phyloP scores from a whole-genome alignment of 352 stramenopile species.

The Hyaloperonospora arabidopsidis region DNA sequence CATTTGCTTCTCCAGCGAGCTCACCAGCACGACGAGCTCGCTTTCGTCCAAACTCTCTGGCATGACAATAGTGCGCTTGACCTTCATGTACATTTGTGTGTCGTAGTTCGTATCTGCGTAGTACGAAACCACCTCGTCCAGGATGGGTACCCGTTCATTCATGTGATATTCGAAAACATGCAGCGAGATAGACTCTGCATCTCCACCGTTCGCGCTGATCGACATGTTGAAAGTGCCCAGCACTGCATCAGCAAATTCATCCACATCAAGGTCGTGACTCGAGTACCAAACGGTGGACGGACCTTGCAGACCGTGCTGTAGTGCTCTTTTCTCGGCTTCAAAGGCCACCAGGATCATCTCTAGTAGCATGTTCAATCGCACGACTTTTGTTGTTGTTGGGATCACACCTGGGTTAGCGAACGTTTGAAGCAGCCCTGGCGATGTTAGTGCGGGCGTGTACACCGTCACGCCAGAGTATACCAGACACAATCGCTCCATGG shows the following conservation, averaged over 20 bases:
- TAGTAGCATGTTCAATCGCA: conserved; percentile 28
- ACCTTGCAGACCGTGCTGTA: conserved; percentile 37
- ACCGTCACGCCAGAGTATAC: conserved; percentile 54
- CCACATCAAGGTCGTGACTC: conserved; percentile 34
- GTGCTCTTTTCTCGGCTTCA: conserved; percentile 31
- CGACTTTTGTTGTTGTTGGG: conserved; percentile 16
- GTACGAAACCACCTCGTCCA: conserved; percentile 35
- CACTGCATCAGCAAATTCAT: conserved; percentile 51
- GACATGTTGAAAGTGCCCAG: conserved; percentile 37
- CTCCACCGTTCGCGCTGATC: conserved; percentile 11
- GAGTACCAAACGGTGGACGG: conserved; percentile 64
- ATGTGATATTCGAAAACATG: conserved; percentile 34
- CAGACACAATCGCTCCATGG: conserved; percentile 22
- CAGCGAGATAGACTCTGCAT: conserved; percentile 11
- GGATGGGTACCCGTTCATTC: conserved; percentile 17
- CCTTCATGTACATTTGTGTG: conserved; percentile 24
- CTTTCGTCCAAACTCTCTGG: conserved; percentile 27
- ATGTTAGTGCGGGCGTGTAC: conserved; percentile 40
- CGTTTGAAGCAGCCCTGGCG: conserved; percentile 18
- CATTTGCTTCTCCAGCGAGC: conserved; percentile 19
- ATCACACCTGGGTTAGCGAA: conserved; percentile 15
- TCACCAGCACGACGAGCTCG: conserved; percentile 32
- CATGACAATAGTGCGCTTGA: conserved; percentile 17
- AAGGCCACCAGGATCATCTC: conserved; percentile 35
- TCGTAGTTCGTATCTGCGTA: conserved; percentile 32